A percentile compares a stretch with the other conserved stretches of the same genome.
phyloP scores from a whole-genome alignment of 2,329 filamentous ascomycete genomes.

The Trichoderma asperellum region DNA sequence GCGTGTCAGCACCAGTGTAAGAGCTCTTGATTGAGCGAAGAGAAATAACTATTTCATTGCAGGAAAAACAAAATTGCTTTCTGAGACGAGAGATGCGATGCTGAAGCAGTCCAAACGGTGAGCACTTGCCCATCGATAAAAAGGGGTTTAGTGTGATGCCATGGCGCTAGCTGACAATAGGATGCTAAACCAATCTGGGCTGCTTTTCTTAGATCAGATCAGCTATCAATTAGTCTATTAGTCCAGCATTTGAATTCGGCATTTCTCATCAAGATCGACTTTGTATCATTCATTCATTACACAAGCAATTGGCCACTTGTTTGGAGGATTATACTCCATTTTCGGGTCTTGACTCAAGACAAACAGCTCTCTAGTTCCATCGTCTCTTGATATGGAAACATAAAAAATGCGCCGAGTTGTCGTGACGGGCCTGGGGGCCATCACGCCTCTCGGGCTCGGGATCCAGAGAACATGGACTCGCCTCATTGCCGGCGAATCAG shows the following conservation, averaged over 20 bases:
- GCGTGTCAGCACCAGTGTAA: background rate
- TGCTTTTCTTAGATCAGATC: background rate
- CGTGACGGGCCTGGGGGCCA: conserved; percentile 79
- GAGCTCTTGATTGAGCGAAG: background rate
- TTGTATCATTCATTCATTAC: background rate
- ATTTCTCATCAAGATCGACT: conserved; percentile 14
- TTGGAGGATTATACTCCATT: background rate
- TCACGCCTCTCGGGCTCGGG: conserved; percentile 83
- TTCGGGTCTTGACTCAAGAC: background rate
- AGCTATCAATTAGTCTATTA: no score
- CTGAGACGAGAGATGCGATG: background rate
- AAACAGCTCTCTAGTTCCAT: background rate
- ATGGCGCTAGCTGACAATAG: conserved; percentile 12
- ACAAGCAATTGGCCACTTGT: background rate
- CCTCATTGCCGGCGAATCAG: conserved; percentile 77
- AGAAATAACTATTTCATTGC: background rate
- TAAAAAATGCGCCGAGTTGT: conserved; percentile 70
- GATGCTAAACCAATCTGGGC: conserved; percentile 3
- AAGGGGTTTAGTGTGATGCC: background rate
- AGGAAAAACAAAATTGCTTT: background rate
- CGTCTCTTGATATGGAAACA: conserved; percentile 46
- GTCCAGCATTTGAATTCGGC: background rate
- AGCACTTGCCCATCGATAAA: background rate
- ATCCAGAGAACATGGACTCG: conserved; percentile 78
- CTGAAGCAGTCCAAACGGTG: conserved; percentile 11